These are phyloP conservation scores for Tricladium varicosporioides DNA, from an alignment of 2,329 filamentous ascomycete species.

Conservation along the genomic window DNA sequence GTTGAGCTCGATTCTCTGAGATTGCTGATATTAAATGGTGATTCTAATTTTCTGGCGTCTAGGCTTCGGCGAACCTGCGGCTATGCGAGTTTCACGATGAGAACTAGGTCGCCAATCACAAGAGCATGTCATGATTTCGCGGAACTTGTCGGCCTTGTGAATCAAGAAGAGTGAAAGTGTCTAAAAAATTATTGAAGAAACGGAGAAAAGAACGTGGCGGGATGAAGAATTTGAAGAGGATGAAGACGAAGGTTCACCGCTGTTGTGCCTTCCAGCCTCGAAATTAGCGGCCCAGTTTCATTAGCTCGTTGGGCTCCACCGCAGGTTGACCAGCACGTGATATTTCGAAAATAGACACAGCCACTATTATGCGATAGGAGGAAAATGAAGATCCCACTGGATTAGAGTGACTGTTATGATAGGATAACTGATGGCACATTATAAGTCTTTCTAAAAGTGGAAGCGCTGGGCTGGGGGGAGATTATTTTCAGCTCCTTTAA, in stretches of 20 bases:
- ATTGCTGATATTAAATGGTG: not conserved
- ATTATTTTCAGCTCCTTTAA: no score
- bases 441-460: no score
- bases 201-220: not conserved
- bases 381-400: no score
- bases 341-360: not conserved
- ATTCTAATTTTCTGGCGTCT: not conserved
- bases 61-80: not conserved
- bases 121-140: not conserved
- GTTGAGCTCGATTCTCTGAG: not conserved
- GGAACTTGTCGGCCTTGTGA: not conserved
- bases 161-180: not conserved
- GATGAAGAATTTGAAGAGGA: not conserved
- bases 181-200: not conserved
- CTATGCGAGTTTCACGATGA: not conserved
- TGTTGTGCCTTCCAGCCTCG: not conserved
- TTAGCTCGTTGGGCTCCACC: not conserved
- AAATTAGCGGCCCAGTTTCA: not conserved
- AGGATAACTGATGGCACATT: no score
- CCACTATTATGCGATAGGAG: no score
- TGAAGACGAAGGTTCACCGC: not conserved
- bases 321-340: not conserved
- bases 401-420: no score
- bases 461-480: no score
- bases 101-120: not conserved